phyloP scores from a whole-genome alignment of 2,329 filamentous ascomycete species.

The Colletotrichum limetticola region DNA sequence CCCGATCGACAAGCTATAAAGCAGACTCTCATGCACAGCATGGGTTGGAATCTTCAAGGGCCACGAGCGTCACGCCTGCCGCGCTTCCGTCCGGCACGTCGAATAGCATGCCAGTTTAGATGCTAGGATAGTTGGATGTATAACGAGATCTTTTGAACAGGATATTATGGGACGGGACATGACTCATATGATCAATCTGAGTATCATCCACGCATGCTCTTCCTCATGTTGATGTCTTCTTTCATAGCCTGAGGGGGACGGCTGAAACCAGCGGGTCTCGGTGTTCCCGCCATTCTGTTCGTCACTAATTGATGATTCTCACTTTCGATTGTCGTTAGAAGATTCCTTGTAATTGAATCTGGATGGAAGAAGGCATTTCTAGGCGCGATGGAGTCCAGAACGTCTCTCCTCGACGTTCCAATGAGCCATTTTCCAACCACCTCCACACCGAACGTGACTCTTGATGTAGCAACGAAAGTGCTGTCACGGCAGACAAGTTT shows the following conservation, averaged over 20 bases:
- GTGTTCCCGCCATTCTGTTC: neutral
- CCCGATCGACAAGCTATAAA: neutral
- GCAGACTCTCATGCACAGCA: neutral
- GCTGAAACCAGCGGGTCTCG: neutral
- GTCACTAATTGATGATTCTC: neutral
- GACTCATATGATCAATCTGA: neutral
- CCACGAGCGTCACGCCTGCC: neutral
- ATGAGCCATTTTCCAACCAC: neutral
- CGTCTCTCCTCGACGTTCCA: neutral
- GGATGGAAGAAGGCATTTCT: neutral
- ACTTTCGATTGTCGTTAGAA: neutral
- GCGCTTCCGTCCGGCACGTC: neutral
- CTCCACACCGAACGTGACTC: neutral
- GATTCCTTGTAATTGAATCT: neutral
- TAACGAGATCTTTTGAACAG: neutral
- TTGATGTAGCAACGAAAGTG: neutral
- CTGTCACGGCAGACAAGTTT: neutral
- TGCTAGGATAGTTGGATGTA: neutral
- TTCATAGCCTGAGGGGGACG: too few relatives aligned
- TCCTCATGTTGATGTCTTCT: neutral
- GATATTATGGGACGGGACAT: neutral
- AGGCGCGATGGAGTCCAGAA: neutral
- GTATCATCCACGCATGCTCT: neutral
- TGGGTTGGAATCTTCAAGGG: neutral
- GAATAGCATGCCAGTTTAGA: neutral